phyloP scores from a whole-genome alignment of 345 rosid genomes.

The Murraya paniculata region DNA sequence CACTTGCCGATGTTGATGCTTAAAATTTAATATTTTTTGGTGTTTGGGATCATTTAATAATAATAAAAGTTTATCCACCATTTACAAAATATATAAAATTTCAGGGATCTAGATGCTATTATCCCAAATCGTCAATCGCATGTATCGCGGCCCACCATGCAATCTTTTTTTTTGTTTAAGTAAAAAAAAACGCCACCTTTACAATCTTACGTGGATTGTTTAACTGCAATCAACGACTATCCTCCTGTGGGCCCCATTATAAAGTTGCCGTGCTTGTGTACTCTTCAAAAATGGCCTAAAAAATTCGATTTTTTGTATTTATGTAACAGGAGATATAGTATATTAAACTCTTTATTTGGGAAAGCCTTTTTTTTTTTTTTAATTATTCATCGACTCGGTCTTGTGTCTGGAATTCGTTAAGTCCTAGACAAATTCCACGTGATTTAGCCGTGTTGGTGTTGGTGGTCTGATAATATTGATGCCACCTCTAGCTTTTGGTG shows the following conservation, averaged over 20 bases:
- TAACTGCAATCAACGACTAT: not conserved
- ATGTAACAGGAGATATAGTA: too few species aligned
- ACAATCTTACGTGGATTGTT: too few species aligned
- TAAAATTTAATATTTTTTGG: too few species aligned
- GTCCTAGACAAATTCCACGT: conserved; percentile 31
- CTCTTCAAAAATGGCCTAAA: not conserved
- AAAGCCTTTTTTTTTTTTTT: not conserved
- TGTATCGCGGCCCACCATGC: too few species aligned
- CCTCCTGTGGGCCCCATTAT: not conserved
- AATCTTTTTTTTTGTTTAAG: too few species aligned
- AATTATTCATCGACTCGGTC: not conserved
- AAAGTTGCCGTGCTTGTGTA: not conserved
- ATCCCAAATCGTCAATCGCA: too few species aligned
- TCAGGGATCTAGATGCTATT: too few species aligned
- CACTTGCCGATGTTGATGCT: too few species aligned
- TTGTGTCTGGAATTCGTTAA: conserved; percentile 13
- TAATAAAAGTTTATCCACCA: too few species aligned
- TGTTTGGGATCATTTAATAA: too few species aligned
- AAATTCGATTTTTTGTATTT: not conserved
- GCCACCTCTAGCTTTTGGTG: conserved; percentile 19
- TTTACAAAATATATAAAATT: too few species aligned
- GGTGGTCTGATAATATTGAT: conserved; percentile 17
- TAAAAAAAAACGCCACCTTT: too few species aligned
- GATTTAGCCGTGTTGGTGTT: conserved; percentile 36
- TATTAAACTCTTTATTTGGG: not conserved